Evolutionary conservation across 306 rosid genomes (phyloP), one percentile per base, ranked within the genome.

Genomic region (Gleditsia sinensis): DNA sequence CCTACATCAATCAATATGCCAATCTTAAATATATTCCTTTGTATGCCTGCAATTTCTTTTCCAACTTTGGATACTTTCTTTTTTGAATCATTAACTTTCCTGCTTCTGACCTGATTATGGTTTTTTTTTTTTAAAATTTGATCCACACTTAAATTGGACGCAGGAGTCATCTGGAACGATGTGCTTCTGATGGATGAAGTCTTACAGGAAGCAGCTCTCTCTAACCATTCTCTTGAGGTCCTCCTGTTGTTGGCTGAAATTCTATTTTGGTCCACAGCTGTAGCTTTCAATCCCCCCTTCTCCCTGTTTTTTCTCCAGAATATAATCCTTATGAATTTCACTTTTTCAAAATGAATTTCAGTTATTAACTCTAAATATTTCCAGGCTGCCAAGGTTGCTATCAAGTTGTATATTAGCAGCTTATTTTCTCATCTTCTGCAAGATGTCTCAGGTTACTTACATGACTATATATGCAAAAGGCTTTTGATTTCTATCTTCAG

Each of bases 91-190:
- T 17, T 51, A 60, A 39, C 7, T 39, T 67, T 66, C 74, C 43
- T 20, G 56, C 56, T 45, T 54, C 23, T 50, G 40, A 48, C 71
- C 61, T 63, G 59, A 57, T 59, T 33, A 20, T 62, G 43, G 13
- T 34, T 64, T 71, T 49, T 50, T 34, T 64, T 71, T 49, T 50
- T 79, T 66, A 17, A 51, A 49, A 49, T 71, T 43, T 37, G 76
- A 78, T 79, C 67, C 45, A 65, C 45, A 37, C 3, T 36, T 54
- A 39, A 17, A 58, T 6, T 72, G 45, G 70, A 48, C 37, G 58
- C 88, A 91, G 97, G 89, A 73, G 73, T 82, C 76, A 77, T 84
- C 53, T 89, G 94, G 97, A 82, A 73, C 81, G 91, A 91, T 67
- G 88, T 84, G 32, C 87, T 87, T 67, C 76, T 84, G 76, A 78